These are phyloP conservation scores for Trametes hirsuta DNA, from an alignment of 1,284 basidiomycete species.

Conservation along the genomic window DNA sequence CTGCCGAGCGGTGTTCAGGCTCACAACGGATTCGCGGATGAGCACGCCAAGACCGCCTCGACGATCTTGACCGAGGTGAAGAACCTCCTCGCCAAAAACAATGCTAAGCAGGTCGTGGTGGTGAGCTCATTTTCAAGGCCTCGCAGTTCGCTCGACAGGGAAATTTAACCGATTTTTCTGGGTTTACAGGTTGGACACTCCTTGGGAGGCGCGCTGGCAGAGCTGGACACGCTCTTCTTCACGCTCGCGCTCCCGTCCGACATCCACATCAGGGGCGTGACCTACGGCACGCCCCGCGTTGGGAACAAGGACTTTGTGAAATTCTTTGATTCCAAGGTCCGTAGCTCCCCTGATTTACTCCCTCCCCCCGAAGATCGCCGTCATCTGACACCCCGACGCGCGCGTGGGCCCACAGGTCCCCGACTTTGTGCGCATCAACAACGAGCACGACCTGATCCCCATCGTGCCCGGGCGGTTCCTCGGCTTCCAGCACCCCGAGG, in stretches of 20 bases:
- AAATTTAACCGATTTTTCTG: background rate
- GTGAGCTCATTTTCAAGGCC: slow-evolving; percentile 27
- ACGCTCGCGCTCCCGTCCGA: slow-evolving; percentile 39
- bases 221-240: slow-evolving; percentile 43
- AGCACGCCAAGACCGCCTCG: slow-evolving; percentile 45
- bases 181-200: slow-evolving; percentile 40
- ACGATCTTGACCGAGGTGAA: slow-evolving; percentile 44
- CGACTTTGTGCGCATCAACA: slow-evolving; percentile 42
- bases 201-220: slow-evolving; percentile 44
- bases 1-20: slow-evolving; percentile 42
- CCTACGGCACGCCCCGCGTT: slow-evolving; percentile 45
- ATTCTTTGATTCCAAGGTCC: slow-evolving; percentile 36
- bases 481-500: slow-evolving; percentile 42
- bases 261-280: slow-evolving; percentile 40
- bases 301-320: slow-evolving; percentile 39
- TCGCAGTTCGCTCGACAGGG: no score
- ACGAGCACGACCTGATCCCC: slow-evolving; percentile 42
- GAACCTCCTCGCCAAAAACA: slow-evolving; percentile 36
- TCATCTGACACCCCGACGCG: background rate
- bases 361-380: background rate
- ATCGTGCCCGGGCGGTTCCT: slow-evolving; percentile 44
- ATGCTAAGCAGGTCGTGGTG: slow-evolving; percentile 41
- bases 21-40: slow-evolving; percentile 53
- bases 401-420: slow-evolving; percentile 26
- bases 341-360: background rate